phyloP scores from a whole-genome alignment of 306 rosid species.

The Quillaja saponaria region DNA sequence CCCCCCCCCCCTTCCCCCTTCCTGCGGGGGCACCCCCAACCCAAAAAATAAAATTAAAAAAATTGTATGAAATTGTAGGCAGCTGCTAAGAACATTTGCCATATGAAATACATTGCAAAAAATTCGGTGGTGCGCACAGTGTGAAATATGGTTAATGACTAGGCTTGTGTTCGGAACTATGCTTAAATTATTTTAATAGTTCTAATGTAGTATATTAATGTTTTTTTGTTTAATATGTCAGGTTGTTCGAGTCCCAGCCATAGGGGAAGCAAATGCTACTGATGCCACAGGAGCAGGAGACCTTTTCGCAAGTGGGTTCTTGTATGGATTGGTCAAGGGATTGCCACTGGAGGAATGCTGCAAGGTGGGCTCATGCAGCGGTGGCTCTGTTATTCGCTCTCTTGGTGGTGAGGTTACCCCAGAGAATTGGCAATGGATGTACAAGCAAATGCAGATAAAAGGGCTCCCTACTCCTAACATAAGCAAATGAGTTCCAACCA shows the following conservation, averaged over 20 bases:
- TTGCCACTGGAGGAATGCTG: conserved; percentile 86
- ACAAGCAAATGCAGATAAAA: conserved; percentile 76
- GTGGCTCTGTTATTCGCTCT: conserved; percentile 82
- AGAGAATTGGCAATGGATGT: conserved; percentile 91
- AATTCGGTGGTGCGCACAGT: no score
- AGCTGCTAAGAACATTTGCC: no score
- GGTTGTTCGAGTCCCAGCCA: conserved; percentile 73
- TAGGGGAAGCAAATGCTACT: conserved; percentile 66
- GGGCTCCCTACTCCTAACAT: conserved; percentile 56
- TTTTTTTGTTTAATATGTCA: conserved; percentile 43
- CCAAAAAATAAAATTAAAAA: no score
- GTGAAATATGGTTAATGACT: no score
- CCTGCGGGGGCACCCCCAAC: no score
- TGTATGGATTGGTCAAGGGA: conserved; percentile 84
- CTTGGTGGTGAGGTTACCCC: conserved; percentile 88
- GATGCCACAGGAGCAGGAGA: conserved; percentile 99
- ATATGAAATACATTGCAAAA: no score
- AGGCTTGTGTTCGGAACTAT: no score
- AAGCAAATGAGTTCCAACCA: conserved; percentile 32
- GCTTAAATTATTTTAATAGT: no score
- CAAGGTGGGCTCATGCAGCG: conserved; percentile 87
- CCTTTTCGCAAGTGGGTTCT: conserved; percentile 90
- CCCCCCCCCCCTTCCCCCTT: no score
- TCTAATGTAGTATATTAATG: no score
- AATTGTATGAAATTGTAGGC: no score